Evolutionary conservation across 2,329 filamentous ascomycete species (phyloP).

Genomic region (Colletotrichum sansevieriae): DNA sequence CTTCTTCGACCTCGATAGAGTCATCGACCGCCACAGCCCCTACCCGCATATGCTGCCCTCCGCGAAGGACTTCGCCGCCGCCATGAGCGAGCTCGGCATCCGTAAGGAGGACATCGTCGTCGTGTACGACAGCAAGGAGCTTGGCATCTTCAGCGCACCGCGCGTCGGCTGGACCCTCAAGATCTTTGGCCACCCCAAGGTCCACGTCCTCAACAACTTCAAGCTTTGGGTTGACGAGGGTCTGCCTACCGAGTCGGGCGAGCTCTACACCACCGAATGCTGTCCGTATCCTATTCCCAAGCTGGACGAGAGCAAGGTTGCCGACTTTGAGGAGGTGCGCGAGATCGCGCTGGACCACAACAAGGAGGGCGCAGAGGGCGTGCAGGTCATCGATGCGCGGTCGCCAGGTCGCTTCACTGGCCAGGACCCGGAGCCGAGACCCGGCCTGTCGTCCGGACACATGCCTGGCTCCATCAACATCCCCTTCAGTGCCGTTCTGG

Average conservation of each 20-base stretch:
- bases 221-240: constrained; percentile 91
- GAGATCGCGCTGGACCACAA: constrained; percentile 81
- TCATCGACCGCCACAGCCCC: constrained; percentile 87
- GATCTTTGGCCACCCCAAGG: constrained; percentile 88
- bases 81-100: constrained; percentile 92
- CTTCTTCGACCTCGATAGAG: constrained; percentile 95
- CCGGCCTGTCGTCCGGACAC: constrained; percentile 89
- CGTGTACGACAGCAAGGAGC: constrained; percentile 91
- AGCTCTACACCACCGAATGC: constrained; percentile 76
- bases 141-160: constrained; percentile 94
- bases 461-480: constrained; percentile 90
- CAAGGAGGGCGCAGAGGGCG: constrained; percentile 84
- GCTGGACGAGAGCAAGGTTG: constrained; percentile 74
- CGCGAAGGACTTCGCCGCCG: constrained; percentile 82
- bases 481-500: constrained; percentile 83
- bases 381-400: constrained; percentile 92
- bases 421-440: constrained; percentile 85
- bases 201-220: constrained; percentile 97
- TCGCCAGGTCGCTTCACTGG: constrained; percentile 85
- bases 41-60: constrained; percentile 98
- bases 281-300: constrained; percentile 74
- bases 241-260: constrained; percentile 83
- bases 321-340: constrained; percentile 85
- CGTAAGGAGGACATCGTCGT: constrained; percentile 89
- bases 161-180: constrained; percentile 93